Percentiles rank a stretch among this genome's conserved stretches.
Evolutionary conservation across 1,139 yeast species (phyloP).

Genomic region (Suhomyces kunorum): DNA sequence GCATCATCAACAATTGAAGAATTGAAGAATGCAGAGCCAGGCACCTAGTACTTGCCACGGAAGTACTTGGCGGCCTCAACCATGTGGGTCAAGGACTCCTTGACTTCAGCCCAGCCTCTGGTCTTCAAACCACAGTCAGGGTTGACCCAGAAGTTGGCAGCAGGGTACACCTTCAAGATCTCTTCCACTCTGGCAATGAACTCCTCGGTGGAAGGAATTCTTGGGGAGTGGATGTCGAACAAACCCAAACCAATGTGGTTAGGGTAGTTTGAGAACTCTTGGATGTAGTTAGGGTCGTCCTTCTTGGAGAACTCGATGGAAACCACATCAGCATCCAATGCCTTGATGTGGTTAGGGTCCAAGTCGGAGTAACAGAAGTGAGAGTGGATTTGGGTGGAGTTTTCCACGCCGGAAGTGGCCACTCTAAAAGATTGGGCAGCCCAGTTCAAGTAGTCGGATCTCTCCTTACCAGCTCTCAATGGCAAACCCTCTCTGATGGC

Average conservation of each 20-base stretch:
- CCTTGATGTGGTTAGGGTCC: constrained; percentile 99
- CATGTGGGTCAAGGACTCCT: constrained; percentile 89
- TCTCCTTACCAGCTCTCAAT: constrained; percentile 95
- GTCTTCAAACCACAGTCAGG: constrained; percentile 99
- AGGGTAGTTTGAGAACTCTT: constrained; percentile 97
- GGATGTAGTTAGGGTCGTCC: constrained; percentile 97
- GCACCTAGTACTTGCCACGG: constrained; percentile 51
- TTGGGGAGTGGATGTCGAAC: constrained; percentile 99
- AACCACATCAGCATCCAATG: constrained; percentile 98
- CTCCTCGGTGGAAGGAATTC: constrained; percentile 97
- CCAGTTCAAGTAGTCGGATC: constrained; percentile 96
- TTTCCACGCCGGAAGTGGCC: constrained; percentile 96
- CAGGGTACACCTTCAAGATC: constrained; percentile 95
- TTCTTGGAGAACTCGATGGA: constrained; percentile 99
- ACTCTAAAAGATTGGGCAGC: constrained; percentile 99
- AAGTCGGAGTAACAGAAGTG: constrained; percentile 99
- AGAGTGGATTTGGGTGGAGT: constrained; percentile 97
- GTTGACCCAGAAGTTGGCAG: constrained; percentile 98
- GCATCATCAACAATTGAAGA: constrained; percentile 40
- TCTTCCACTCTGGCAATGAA: constrained; percentile 90
- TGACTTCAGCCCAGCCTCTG: constrained; percentile 92
- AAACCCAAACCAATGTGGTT: constrained; percentile 99
- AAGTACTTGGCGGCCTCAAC: constrained; percentile 96
- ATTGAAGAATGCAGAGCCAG: constrained; percentile 26
- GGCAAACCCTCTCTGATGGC: constrained; percentile 99